Evolutionary conservation across 1,284 basidiomycete species (phyloP).

Genomic region (Bjerkandera adusta): DNA sequence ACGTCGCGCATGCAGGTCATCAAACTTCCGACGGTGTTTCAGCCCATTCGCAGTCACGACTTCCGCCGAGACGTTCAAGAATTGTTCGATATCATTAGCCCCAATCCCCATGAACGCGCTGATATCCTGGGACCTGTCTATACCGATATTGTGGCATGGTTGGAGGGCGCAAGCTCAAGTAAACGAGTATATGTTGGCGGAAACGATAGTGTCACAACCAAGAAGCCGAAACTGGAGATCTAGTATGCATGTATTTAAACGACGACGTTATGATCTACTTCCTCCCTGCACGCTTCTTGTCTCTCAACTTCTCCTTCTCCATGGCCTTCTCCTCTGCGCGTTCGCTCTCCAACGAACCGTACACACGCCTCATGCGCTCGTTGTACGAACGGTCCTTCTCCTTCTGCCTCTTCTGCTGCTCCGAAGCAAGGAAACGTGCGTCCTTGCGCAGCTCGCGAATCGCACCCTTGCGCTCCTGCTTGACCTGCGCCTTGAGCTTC

Average conservation of each 20-base stretch:
- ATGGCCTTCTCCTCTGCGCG: slow-evolving; percentile 93
- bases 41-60: no score
- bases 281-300: slow-evolving; percentile 73
- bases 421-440: slow-evolving; percentile 87
- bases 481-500: slow-evolving; percentile 88
- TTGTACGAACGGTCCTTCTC: slow-evolving; percentile 82
- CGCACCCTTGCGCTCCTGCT: slow-evolving; percentile 96
- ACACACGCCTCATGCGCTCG: slow-evolving; percentile 80
- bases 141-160: not conserved
- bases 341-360: slow-evolving; percentile 84
- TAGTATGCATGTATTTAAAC: no score
- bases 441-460: slow-evolving; percentile 97
- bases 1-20: no score
- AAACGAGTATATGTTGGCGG: not conserved
- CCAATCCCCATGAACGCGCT: no score
- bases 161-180: not conserved
- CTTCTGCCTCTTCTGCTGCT: slow-evolving; percentile 81
- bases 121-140: not conserved
- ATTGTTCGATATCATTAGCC: no score
- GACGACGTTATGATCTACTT: slow-evolving; percentile 41
- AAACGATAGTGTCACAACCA: not conserved
- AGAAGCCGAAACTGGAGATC: not conserved
- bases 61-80: no score
- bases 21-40: no score
- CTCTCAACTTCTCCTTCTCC: slow-evolving; percentile 78